Conservation (phyloP, 1,284 basidiomycete genomes). For the Leccinum pseudoinsigne region DNA sequence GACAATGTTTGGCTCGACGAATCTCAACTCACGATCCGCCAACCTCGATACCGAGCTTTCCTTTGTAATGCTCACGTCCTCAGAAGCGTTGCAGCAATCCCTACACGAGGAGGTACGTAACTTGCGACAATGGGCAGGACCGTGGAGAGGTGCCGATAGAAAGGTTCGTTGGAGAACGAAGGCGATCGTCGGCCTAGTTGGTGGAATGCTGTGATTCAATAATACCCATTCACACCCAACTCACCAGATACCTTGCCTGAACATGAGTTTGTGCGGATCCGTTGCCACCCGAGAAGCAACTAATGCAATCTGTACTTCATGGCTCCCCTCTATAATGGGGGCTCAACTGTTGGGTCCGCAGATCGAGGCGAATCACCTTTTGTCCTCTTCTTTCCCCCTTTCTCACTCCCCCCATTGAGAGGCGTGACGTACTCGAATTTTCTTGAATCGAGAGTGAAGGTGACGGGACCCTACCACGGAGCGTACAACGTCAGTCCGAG, state of each 20-base stretch:
- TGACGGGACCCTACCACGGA: conserved; percentile 69
- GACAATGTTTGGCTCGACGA: conserved; percentile 94
- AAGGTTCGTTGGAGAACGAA: conserved; percentile 72
- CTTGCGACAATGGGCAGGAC: conserved; percentile 45
- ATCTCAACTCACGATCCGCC: conserved; percentile 91
- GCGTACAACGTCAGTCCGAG: conserved; percentile 2
- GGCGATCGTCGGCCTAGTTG: conserved; percentile 61
- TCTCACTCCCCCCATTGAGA: conserved; percentile 10
- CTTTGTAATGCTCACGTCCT: conserved; percentile 78
- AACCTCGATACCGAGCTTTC: conserved; percentile 93
- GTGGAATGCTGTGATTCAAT: conserved; percentile 54
- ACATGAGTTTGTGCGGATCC: neutral
- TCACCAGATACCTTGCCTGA: conserved; percentile 11
- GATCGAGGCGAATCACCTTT: conserved; percentile 5
- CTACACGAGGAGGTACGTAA: conserved; percentile 47
- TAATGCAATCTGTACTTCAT: neutral
- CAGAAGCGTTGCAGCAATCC: conserved; percentile 38
- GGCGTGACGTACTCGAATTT: conserved; percentile 55
- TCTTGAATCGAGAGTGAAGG: conserved; percentile 78
- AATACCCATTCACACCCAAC: conserved; percentile 8
- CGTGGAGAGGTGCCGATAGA: conserved; percentile 65
- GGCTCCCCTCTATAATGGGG: neutral
- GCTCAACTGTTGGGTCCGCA: conserved; percentile 5
- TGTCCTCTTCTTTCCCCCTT: conserved; percentile 11
- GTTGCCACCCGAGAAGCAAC: neutral